phyloP scores from a whole-genome alignment of 768 basidiomycete species.

The Cytidiella melzeri region DNA sequence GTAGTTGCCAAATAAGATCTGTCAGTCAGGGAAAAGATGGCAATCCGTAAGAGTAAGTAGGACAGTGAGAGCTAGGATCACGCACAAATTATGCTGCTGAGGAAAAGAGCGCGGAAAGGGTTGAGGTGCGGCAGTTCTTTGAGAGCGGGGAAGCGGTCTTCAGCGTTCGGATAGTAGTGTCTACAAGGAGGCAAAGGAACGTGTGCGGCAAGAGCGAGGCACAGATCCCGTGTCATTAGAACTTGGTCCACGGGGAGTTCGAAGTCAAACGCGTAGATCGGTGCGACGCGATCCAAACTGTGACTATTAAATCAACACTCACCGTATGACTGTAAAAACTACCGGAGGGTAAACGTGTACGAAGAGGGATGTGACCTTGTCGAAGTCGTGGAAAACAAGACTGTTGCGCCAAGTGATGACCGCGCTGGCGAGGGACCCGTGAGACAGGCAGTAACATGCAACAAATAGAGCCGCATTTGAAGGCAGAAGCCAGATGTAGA shows the following conservation, averaged over 20 bases:
- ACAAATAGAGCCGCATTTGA: constrained; percentile 72
- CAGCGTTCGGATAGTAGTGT: constrained; percentile 82
- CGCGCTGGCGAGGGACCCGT: constrained; percentile 87
- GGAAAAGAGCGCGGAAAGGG: constrained; percentile 63
- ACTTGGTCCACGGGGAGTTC: too few relatives aligned
- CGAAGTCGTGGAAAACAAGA: constrained; percentile 94
- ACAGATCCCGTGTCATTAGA: background rate
- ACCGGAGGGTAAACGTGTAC: constrained; percentile 93
- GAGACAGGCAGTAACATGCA: constrained; percentile 88
- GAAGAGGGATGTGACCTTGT: constrained; percentile 94
- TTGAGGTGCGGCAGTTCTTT: constrained; percentile 60
- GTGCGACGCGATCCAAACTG: background rate
- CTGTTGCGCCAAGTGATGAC: constrained; percentile 99
- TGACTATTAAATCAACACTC: constrained; percentile 19
- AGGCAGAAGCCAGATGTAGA: constrained; percentile 91
- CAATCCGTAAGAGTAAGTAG: constrained; percentile 8
- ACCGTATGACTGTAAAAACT: constrained; percentile 88
- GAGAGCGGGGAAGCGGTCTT: constrained; percentile 82
- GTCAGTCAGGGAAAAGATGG: constrained; percentile 4
- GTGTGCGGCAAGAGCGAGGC: background rate
- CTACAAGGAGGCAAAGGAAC: constrained; percentile 30
- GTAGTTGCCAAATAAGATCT: constrained; percentile 90
- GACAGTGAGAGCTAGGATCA: constrained; percentile 15
- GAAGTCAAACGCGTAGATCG: background rate
- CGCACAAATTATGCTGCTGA: constrained; percentile 83